Base-by-base conservation (phyloP, 495 filamentous ascomycete species). In the Clohesyomyces aquaticus region DNA sequence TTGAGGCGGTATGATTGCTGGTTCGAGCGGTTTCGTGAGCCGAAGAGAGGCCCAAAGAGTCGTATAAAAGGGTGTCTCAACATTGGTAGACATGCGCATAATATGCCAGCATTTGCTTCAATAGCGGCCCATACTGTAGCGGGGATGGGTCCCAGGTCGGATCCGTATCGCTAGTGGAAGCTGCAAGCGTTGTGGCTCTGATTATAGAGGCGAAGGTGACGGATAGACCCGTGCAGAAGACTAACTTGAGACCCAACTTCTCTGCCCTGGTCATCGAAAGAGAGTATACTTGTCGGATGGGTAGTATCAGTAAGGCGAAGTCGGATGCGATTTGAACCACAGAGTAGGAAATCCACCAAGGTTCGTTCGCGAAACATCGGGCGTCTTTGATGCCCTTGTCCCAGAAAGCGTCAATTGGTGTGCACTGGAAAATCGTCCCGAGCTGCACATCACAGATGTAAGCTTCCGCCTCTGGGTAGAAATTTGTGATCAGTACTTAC, bases 81-180 rank as follows among this genome's bases (percentile, higher is more conserved):
- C 43, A 49, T 49, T 27, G 56, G 43, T 19, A 60, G 45, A 32
- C 56, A 60, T 3, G 56, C 45, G 23, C 56, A 50, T 45, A 60
- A 32, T 8, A 60, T 60, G 16, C 56, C 56, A 16, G 47, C 42
- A 19, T 60, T 60, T 22, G 19, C 16, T 42, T 60, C 56, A 18
- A 60, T 60, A 9, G 41, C 56, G 26, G 32, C 8, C 54, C 54
- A 57, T 4, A 43, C n/a, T 6, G 35, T 57, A 9, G 29, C 54
- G 4, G 54, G 35, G 16, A 45, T 23, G 12, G 54, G 54, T 8
- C 54, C 54, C 38, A 43, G 16, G 29, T 57, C 19, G 54, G 54
- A 46, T 57, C 54, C 8, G 54, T 29, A 27, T 57, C 22, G 12
- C 23, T 26, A 18, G 54, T 19, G 11, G 54, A 45, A 14, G 18